These are phyloP conservation scores for Nakaseomyces glabratus DNA, from an alignment of 1,139 yeast species.

Conservation along the genomic window DNA sequence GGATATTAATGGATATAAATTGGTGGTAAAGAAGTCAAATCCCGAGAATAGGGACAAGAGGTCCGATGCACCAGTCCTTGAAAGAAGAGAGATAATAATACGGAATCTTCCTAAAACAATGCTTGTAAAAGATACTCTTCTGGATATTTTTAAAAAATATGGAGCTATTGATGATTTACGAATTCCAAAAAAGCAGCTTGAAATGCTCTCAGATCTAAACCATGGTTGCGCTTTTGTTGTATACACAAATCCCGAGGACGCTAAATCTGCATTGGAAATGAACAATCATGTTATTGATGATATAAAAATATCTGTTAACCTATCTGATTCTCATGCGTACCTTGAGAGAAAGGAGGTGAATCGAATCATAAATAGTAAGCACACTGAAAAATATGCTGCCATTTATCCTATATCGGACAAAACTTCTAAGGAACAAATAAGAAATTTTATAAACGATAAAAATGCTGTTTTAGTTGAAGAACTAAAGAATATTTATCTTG, in stretches of 20 bases:
- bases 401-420: constrained; percentile 42
- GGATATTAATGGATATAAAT: constrained; percentile 26
- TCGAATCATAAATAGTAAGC: constrained; percentile 25
- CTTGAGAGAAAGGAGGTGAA: constrained; percentile 28
- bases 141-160: constrained; percentile 33
- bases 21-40: constrained; percentile 52
- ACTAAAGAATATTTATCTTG: constrained; percentile 33
- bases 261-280: constrained; percentile 35
- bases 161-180: constrained; percentile 45
- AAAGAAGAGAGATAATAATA: constrained; percentile 47
- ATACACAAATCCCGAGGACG: constrained; percentile 35
- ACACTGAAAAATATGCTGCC: constrained; percentile 35
- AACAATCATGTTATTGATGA: constrained; percentile 36
- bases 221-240: constrained; percentile 54
- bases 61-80: constrained; percentile 38
- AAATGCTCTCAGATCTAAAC: constrained; percentile 22
- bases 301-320: constrained; percentile 38
- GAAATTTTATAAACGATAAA: constrained; percentile 30
- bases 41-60: constrained; percentile 38
- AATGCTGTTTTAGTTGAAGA: constrained; percentile 35
- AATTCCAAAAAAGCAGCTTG: constrained; percentile 35
- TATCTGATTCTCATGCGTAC: constrained; percentile 35
- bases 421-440: constrained; percentile 38
- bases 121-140: constrained; percentile 28
- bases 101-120: constrained; percentile 38